Evolutionary conservation across 352 stramenopile species (phyloP).

Genomic region (Phytophthora rubi): DNA sequence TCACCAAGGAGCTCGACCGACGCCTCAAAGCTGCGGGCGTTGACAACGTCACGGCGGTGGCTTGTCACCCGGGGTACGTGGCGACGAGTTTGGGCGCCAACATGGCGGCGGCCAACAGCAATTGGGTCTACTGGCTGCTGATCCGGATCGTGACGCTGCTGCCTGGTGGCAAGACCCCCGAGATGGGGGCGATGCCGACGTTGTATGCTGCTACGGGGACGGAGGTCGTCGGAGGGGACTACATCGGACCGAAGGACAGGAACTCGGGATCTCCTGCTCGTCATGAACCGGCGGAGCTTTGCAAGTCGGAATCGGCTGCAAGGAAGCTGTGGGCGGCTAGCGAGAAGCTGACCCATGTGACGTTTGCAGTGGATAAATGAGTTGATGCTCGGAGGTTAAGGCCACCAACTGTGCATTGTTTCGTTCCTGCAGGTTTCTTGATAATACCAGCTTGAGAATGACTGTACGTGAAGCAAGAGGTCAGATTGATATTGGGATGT

Average conservation of each 20-base stretch:
- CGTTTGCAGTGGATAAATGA: conserved; percentile 28
- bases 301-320: conserved; percentile 34
- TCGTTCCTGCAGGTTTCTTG: too few species aligned
- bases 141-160: conserved; percentile 29
- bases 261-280: conserved; percentile 35
- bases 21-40: conserved; percentile 34
- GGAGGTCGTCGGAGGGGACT: conserved; percentile 30
- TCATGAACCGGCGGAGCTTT: conserved; percentile 38
- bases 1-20: conserved; percentile 51
- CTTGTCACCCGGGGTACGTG: conserved; percentile 45
- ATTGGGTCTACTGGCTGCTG: conserved; percentile 32
- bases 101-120: conserved; percentile 29
- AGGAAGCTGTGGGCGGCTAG: conserved; percentile 55
- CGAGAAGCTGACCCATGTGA: conserved; percentile 38
- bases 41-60: conserved; percentile 27
- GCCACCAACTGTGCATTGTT: too few species aligned
- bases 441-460: too few species aligned
- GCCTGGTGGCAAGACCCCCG: conserved; percentile 25
- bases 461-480: too few species aligned
- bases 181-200: conserved; percentile 32
- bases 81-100: conserved; percentile 38
- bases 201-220: conserved; percentile 37
- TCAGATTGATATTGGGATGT: too few species aligned
- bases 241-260: conserved; percentile 30
- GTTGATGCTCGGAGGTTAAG: too few species aligned